Evolutionary conservation across 202 grass and related monocot genomes (phyloP), one percentile per base, ranked within the genome.

Genomic region (Setaria italica): DNA sequence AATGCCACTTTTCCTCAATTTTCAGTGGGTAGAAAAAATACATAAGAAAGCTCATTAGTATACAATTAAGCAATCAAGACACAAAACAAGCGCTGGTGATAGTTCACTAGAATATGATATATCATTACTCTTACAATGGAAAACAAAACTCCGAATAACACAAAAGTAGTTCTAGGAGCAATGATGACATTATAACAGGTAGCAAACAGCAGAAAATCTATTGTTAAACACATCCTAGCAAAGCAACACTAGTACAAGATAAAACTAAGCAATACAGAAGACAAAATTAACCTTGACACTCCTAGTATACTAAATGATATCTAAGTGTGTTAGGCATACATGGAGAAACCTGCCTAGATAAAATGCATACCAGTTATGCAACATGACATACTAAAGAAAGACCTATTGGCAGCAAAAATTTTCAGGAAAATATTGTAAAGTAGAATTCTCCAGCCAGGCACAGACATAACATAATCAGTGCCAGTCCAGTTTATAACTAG

Each of bases 221-320:
- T 66, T 20, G 55, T 5, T 72, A 62, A 4, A 9, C 13, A 16
- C 29, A 60, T 47, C 67, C 67, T 37, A 2, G 54, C 21, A 63
- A 78, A 39, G 79, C 32, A 79, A 62, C 14, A 41, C 41, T 15
- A 49, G 37, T 65, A 74, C 13, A 46, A 83, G 67, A 86, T 67
- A 49, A 82, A 86, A 73, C 47, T 39, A 79, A 76, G 60, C 53
- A 57, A 72, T 58, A 54, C 64, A 43, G 70, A 78, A 86, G 5
- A 79, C 50, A 77, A 11, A 30, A 20, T 58, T 82, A 7, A 76
- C 62, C 11, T 65, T 34, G 62, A n/a, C 46, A 89, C 45, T 76
- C 82, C 82, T 80, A 85, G 50, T 80, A 80, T 53, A 21, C 62
- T 74, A 85, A 79, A 16, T 68, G 43, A 37, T 62, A 80, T 70